Conservation (phyloP, 2,329 filamentous ascomycete genomes). For the Beauveria sp. region DNA sequence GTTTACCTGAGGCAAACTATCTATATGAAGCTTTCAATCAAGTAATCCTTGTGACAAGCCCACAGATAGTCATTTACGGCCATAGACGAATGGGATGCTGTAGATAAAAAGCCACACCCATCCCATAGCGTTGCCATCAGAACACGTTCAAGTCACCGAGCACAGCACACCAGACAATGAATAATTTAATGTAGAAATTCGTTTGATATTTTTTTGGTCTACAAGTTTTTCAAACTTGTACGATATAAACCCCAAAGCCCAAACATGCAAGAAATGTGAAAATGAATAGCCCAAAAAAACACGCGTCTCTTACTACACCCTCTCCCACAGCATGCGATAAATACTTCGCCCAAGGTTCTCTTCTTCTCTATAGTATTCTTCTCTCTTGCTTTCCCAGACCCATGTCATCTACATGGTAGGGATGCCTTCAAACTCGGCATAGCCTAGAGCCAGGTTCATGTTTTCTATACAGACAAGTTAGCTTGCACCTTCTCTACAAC, state of each 20-base stretch:
- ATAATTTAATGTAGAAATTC: neutral
- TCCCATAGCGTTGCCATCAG: no score
- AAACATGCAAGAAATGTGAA: neutral
- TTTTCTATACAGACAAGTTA: neutral
- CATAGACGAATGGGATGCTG: no score
- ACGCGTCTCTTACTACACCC: neutral
- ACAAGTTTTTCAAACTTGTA: neutral
- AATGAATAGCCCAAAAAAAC: neutral
- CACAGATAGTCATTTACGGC: no score
- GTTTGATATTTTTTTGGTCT: neutral
- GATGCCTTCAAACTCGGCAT: conserved; percentile 10
- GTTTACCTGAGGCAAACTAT: neutral
- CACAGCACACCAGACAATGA: neutral
- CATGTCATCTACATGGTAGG: neutral
- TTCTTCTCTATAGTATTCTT: neutral
- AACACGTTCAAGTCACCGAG: neutral
- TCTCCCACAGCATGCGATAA: neutral
- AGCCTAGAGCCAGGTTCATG: conserved; percentile 8
- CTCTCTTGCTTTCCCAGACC: neutral
- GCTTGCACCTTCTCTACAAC: neutral
- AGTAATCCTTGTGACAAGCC: no score
- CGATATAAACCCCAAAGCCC: neutral
- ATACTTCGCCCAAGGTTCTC: neutral
- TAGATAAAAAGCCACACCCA: no score
- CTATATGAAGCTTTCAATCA: no score